phyloP scores from a whole-genome alignment of 139 green algal species.

The Choricystis sp. region DNA sequence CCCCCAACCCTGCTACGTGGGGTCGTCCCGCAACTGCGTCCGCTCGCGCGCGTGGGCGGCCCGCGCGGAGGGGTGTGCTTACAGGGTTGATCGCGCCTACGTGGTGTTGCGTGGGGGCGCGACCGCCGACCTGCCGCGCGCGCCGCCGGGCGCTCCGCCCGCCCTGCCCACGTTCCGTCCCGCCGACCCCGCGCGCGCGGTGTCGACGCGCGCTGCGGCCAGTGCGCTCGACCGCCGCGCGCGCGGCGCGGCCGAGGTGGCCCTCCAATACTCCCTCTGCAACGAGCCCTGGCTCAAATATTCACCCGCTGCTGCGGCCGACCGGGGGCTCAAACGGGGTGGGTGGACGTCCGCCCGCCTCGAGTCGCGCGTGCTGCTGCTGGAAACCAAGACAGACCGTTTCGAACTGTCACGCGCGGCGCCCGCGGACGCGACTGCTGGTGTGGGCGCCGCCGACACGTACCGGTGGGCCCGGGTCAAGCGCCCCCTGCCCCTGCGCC shows the following conservation, averaged over 20 bases:
- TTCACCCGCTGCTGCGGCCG: constrained; percentile 58
- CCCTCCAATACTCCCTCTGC: constrained; percentile 87
- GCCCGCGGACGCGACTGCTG: neutral
- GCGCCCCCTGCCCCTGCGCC: constrained; percentile 21
- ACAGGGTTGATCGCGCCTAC: constrained; percentile 58
- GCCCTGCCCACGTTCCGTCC: constrained; percentile 63
- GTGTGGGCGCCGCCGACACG: neutral
- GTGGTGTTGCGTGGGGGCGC: constrained; percentile 36
- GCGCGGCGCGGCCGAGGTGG: constrained; percentile 46
- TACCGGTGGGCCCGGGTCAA: constrained; percentile 41
- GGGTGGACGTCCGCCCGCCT: constrained; percentile 81
- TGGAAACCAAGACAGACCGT: constrained; percentile 54
- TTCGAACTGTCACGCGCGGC: constrained; percentile 31
- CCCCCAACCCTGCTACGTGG: constrained; percentile 39
- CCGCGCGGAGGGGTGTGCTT: constrained; percentile 35
- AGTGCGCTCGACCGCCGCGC: constrained; percentile 10
- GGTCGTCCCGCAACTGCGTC: constrained; percentile 47
- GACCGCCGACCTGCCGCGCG: constrained; percentile 41
- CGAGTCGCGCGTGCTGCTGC: constrained; percentile 54
- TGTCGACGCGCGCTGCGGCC: constrained; percentile 48
- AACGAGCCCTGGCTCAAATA: constrained; percentile 97
- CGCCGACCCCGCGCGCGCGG: constrained; percentile 31
- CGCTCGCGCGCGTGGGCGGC: constrained; percentile 63
- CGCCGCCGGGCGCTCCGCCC: constrained; percentile 17
- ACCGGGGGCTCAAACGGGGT: constrained; percentile 68